Evolutionary conservation across 2,329 filamentous ascomycete genomes (phyloP).

Genomic region (Arthrobotrys sinensis): DNA sequence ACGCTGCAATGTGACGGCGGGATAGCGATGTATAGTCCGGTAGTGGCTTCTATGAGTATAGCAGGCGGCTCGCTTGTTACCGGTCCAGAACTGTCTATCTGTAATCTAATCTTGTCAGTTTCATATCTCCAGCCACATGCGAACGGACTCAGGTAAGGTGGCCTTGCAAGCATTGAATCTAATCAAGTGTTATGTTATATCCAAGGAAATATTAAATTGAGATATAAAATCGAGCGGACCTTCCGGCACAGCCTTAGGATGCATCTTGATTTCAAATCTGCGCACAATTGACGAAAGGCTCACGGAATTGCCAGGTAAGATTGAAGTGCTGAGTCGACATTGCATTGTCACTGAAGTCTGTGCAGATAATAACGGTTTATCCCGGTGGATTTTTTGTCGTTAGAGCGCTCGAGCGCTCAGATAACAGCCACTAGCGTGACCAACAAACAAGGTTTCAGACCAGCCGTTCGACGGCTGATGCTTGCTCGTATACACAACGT

Average conservation of each 20-base stretch:
- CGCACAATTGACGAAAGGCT: not conserved
- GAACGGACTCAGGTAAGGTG: no score
- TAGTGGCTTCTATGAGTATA: not conserved
- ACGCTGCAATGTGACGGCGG: constrained; percentile 7
- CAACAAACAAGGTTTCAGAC: constrained; percentile 16
- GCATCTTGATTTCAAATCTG: not conserved
- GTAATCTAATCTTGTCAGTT: not conserved
- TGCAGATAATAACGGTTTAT: constrained; percentile 25
- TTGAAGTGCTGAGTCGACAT: not conserved
- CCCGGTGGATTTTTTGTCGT: not conserved
- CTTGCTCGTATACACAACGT: not conserved
- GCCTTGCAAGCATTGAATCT: no score
- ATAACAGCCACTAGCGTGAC: constrained; percentile 8
- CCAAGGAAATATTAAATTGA: no score
- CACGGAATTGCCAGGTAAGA: constrained; percentile 6
- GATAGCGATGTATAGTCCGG: not conserved
- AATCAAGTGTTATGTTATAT: no score
- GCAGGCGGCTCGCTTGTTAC: constrained; percentile 10
- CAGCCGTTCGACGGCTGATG: constrained; percentile 20
- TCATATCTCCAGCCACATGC: not conserved
- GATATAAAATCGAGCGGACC: no score
- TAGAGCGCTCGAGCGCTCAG: not conserved
- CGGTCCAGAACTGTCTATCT: not conserved
- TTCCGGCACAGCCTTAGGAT: no score
- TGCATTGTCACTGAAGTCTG: not conserved